phyloP scores from a whole-genome alignment of 176 grass and related monocot genomes.

The Bromus sterilis region DNA sequence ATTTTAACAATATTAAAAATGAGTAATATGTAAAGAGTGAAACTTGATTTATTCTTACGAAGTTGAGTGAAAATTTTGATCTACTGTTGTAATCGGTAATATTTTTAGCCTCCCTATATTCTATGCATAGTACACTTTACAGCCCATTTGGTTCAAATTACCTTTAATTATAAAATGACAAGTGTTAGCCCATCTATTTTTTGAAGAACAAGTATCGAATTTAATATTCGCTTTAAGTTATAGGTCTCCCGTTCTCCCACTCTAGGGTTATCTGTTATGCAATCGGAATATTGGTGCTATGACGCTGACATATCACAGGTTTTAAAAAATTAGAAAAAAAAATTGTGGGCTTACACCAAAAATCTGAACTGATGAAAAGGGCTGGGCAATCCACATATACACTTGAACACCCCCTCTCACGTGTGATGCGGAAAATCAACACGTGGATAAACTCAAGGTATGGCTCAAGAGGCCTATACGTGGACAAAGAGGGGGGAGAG shows the following conservation, averaged over 20 bases:
- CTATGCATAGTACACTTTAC: neutral
- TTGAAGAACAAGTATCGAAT: neutral
- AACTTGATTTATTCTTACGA: neutral
- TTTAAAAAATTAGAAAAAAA: neutral
- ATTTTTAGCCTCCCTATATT: neutral
- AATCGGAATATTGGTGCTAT: neutral
- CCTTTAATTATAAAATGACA: neutral
- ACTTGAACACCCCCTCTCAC: no score
- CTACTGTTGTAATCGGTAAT: neutral
- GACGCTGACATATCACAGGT: neutral
- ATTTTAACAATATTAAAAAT: constrained; percentile 13
- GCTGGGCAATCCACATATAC: no score
- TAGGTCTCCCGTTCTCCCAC: neutral
- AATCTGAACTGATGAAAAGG: no score
- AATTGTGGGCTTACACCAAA: neutral
- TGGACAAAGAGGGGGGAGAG: no score
- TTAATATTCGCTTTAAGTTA: neutral
- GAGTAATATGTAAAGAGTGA: neutral
- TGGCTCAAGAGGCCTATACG: no score
- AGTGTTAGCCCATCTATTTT: constrained; percentile 5
- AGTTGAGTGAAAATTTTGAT: neutral
- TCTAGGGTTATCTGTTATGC: neutral
- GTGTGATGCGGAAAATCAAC: no score
- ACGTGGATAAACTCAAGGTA: no score
- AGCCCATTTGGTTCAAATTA: neutral